phyloP scores from a whole-genome alignment of 2,329 filamentous ascomycete genomes.

The Fusarium xylarioides region DNA sequence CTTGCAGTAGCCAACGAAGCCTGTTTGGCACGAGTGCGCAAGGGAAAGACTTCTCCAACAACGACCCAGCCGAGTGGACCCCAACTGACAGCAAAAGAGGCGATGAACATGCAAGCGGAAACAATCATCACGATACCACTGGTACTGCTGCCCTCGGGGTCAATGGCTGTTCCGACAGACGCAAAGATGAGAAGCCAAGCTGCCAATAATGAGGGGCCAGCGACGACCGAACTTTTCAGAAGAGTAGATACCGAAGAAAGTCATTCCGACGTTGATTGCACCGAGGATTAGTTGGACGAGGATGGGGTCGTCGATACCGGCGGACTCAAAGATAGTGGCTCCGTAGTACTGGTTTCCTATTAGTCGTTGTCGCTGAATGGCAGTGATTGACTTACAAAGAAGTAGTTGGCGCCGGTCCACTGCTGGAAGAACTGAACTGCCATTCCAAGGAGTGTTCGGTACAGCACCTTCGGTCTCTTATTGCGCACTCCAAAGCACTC shows the following conservation, averaged over 20 bases:
- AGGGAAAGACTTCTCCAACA: constrained; percentile 71
- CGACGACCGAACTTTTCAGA: constrained; percentile 75
- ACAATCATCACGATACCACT: constrained; percentile 76
- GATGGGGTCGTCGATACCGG: constrained; percentile 72
- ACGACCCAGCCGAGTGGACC: constrained; percentile 76
- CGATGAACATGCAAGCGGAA: constrained; percentile 78
- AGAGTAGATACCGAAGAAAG: constrained; percentile 73
- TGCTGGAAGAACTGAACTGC: constrained; percentile 73
- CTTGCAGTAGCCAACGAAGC: constrained; percentile 63
- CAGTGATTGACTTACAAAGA: constrained; percentile 61
- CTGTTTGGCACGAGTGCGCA: constrained; percentile 63
- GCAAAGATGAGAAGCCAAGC: constrained; percentile 73
- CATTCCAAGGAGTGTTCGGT: constrained; percentile 72
- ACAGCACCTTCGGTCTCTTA: constrained; percentile 65
- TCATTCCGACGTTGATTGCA: constrained; percentile 73
- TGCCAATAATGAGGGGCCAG: constrained; percentile 71
- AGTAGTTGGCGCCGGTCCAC: constrained; percentile 69
- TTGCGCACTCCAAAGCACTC: constrained; percentile 68
- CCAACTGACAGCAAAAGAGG: constrained; percentile 75
- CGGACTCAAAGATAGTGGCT: constrained; percentile 72
- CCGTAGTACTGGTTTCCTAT: constrained; percentile 63
- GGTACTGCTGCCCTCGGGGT: constrained; percentile 54
- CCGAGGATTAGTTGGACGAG: constrained; percentile 74
- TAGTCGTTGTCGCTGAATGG: background rate
- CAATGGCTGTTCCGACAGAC: constrained; percentile 59